Evolutionary conservation across 352 stramenopile genomes (phyloP).

Genomic region (Thalassiosira mediterranea): DNA sequence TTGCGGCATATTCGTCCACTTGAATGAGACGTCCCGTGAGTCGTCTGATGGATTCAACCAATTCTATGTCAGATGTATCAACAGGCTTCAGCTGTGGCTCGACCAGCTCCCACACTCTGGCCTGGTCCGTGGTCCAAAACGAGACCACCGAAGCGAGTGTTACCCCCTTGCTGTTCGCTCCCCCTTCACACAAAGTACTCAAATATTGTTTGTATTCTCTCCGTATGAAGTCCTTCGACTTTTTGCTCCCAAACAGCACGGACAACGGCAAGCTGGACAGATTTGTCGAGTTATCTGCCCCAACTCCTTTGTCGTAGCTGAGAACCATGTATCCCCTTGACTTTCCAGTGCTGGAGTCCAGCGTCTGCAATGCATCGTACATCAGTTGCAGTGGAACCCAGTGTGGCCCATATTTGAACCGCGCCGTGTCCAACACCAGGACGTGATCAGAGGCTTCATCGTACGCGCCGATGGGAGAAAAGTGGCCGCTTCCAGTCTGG

Average conservation of each 20-base stretch:
- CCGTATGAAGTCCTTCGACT: conserved; percentile 52
- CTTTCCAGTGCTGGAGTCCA: conserved; percentile 65
- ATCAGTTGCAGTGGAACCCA: conserved; percentile 69
- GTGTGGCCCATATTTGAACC: conserved; percentile 86
- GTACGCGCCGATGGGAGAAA: conserved; percentile 95
- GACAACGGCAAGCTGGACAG: conserved; percentile 54
- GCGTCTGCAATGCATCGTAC: conserved; percentile 69
- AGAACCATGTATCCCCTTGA: conserved; percentile 72
- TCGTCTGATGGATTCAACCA: conserved; percentile 45
- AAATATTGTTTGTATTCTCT: conserved; percentile 64
- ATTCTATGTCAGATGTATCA: conserved; percentile 37
- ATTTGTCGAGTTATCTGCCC: neutral
- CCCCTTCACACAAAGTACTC: conserved; percentile 25
- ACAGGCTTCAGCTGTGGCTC: conserved; percentile 56
- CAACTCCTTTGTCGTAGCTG: conserved; percentile 44
- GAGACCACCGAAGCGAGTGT: conserved; percentile 48
- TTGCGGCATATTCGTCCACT: neutral
- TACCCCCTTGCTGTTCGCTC: conserved; percentile 14
- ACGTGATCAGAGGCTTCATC: conserved; percentile 88
- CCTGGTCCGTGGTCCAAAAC: conserved; percentile 63
- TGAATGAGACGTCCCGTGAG: conserved; percentile 47
- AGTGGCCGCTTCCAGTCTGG: conserved; percentile 96
- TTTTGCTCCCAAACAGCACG: conserved; percentile 66
- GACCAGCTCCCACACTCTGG: conserved; percentile 68
- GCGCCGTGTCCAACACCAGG: conserved; percentile 94